A percentile compares a stretch with the other conserved stretches of the same genome.
Conservation (phyloP, 2,329 filamentous ascomycete genomes). For the Curvularia hawaiiensis region DNA sequence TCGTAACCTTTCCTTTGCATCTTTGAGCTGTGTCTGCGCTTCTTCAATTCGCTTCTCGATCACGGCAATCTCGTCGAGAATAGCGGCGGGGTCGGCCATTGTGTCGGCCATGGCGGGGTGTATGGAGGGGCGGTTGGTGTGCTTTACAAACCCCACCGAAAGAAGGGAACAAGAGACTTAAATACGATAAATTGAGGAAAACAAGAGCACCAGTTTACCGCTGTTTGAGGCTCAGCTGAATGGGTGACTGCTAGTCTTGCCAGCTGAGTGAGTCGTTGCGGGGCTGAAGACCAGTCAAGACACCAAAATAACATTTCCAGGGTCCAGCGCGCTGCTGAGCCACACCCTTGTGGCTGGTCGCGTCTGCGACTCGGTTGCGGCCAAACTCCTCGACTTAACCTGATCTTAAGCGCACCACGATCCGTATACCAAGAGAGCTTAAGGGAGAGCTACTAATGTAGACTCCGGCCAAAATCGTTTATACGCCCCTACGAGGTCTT, state of each 20-base stretch:
- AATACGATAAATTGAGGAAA: neutral
- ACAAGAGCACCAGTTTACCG: slow-evolving; percentile 4
- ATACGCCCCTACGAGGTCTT: neutral
- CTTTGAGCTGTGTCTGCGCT: slow-evolving; percentile 36
- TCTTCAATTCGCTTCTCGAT: slow-evolving; percentile 42
- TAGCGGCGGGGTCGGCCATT: slow-evolving; percentile 38
- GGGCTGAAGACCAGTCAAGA: slow-evolving; percentile 13
- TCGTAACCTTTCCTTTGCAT: slow-evolving; percentile 37
- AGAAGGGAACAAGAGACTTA: neutral
- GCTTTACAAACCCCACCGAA: slow-evolving; percentile 13
- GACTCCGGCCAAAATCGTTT: neutral
- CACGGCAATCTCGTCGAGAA: slow-evolving; percentile 39
- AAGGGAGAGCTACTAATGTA: neutral
- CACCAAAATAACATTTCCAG: slow-evolving; percentile 18
- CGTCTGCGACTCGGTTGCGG: neutral
- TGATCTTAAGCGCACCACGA: neutral
- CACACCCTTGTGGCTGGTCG: slow-evolving; percentile 13
- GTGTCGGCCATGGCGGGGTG: slow-evolving; percentile 43
- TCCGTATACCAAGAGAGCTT: neutral
- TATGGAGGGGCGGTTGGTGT: slow-evolving; percentile 22
- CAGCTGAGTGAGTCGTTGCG: slow-evolving; percentile 28
- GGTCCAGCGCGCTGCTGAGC: slow-evolving; percentile 12
- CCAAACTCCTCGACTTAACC: neutral
- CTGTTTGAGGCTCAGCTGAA: slow-evolving; percentile 15
- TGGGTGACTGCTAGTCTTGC: slow-evolving; percentile 13